A percentile compares a stretch with the other conserved stretches of the same genome.
Evolutionary conservation across 352 stramenopile genomes (phyloP).

Genomic region (Pythium volutum): DNA sequence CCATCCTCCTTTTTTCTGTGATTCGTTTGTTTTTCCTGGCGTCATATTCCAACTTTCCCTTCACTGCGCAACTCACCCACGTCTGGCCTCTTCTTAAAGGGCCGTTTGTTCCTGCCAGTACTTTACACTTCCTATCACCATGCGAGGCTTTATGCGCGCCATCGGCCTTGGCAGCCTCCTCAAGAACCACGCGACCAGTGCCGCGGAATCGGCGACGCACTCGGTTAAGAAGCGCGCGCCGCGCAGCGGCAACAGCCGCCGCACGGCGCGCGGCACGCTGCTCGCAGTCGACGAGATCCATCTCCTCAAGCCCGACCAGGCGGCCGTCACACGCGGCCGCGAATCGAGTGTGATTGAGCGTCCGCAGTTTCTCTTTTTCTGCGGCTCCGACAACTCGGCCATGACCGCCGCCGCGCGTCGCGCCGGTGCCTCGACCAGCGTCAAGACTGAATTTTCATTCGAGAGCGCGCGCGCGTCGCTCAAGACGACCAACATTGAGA

Average conservation of each 20-base stretch:
- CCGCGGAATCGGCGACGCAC: neutral
- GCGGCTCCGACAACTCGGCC: slow-evolving; percentile 43
- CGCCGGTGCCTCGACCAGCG: neutral
- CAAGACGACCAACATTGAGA: slow-evolving; percentile 27
- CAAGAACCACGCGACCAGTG: slow-evolving; percentile 10
- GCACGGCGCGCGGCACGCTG: slow-evolving; percentile 14
- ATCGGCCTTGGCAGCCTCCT: slow-evolving; percentile 62
- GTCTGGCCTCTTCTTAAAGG: neutral
- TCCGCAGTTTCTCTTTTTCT: slow-evolving; percentile 79
- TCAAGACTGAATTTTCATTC: slow-evolving; percentile 7
- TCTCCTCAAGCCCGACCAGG: slow-evolving; percentile 15
- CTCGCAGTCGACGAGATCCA: slow-evolving; percentile 23
- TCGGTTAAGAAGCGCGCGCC: slow-evolving; percentile 8
- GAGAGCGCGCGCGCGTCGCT: slow-evolving; percentile 20
- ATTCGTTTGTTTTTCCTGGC: neutral
- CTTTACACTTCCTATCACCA: slow-evolving; percentile 25
- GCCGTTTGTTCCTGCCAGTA: slow-evolving; percentile 2
- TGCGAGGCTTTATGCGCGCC: slow-evolving; percentile 68
- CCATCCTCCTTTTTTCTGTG: too few relatives aligned
- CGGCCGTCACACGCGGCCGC: slow-evolving; percentile 3
- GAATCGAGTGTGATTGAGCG: slow-evolving; percentile 45
- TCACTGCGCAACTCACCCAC: slow-evolving; percentile 1
- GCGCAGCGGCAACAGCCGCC: neutral
- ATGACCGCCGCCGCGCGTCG: slow-evolving; percentile 11
- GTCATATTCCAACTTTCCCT: slow-evolving; percentile 10